A percentile compares a stretch with the other conserved stretches of the same genome.
These are phyloP conservation scores for Thermomucor indicae-seudaticae DNA, from an alignment of 371 early-diverging fungal genomes.

Conservation along the genomic window DNA sequence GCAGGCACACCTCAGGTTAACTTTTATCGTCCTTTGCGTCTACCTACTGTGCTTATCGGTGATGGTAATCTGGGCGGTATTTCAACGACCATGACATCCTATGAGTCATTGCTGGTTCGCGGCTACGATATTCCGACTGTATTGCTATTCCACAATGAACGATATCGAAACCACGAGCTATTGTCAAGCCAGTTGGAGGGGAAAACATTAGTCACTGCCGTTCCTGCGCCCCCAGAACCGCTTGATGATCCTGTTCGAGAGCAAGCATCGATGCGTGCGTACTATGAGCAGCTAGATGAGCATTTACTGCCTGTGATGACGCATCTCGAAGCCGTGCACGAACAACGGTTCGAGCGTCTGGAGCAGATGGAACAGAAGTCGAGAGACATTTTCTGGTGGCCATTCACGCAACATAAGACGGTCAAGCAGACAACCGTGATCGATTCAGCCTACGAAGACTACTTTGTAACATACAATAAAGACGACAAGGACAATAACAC, in stretches of 20 bases:
- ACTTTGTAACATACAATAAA: slow-evolving; percentile 49
- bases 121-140: slow-evolving; percentile 73
- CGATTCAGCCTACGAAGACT: slow-evolving; percentile 74
- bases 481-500: slow-evolving; percentile 6
- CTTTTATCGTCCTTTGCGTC: slow-evolving; percentile 68
- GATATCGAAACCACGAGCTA: slow-evolving; percentile 61
- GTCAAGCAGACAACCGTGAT: slow-evolving; percentile 70
- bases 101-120: slow-evolving; percentile 65
- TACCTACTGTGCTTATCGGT: slow-evolving; percentile 72
- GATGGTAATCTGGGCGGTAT: slow-evolving; percentile 79
- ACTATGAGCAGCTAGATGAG: slow-evolving; percentile 53
- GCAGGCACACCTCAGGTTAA: slow-evolving; percentile 66
- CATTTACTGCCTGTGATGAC: slow-evolving; percentile 43
- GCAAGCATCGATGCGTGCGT: slow-evolving; percentile 47
- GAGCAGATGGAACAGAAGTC: slow-evolving; percentile 57
- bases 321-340: slow-evolving; percentile 45
- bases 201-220: slow-evolving; percentile 19
- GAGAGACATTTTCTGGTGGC: slow-evolving; percentile 72
- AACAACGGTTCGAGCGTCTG: slow-evolving; percentile 51
- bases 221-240: slow-evolving; percentile 52
- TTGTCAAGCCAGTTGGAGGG: slow-evolving; percentile 13
- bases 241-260: slow-evolving; percentile 42
- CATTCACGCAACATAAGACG: slow-evolving; percentile 74
- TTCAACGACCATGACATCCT: slow-evolving; percentile 73
- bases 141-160: slow-evolving; percentile 59